A percentile compares a stretch with the other conserved stretches of the same genome.
Evolutionary conservation across 495 filamentous ascomycete genomes (phyloP).

Genomic region (Cercophora scortea): DNA sequence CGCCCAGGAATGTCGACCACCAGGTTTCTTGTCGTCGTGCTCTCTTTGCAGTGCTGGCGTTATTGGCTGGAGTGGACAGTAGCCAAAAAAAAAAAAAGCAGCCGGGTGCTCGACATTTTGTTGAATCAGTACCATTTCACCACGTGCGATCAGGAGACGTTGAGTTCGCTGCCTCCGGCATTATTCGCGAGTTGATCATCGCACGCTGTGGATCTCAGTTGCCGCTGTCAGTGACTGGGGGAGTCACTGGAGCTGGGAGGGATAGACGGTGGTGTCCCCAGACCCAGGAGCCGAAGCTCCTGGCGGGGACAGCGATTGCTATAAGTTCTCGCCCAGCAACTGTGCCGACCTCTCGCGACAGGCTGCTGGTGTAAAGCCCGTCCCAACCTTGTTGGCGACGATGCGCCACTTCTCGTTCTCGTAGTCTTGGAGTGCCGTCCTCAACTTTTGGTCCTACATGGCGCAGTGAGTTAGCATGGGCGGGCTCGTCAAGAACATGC

Average conservation of each 20-base stretch:
- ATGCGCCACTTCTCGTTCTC: conserved; percentile 86
- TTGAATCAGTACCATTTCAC: background rate
- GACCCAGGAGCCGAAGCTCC: conserved; percentile 44
- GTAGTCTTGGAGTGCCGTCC: conserved; percentile 74
- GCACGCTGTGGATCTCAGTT: background rate
- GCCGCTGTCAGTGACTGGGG: background rate
- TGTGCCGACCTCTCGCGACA: conserved; percentile 74
- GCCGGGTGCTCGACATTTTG: no score
- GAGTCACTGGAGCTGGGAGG: conserved; percentile 31
- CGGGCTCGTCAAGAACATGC: background rate
- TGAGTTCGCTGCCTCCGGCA: background rate
- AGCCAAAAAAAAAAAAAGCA: no score
- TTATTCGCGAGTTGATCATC: background rate
- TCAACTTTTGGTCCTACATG: conserved; percentile 65
- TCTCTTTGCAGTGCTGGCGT: no score
- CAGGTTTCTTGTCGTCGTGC: no score
- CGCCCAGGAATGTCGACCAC: no score
- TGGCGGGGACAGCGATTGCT: conserved; percentile 48
- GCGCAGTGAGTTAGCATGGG: conserved; percentile 7
- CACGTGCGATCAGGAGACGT: background rate
- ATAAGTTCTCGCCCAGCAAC: conserved; percentile 42
- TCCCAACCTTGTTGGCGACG: conserved; percentile 78
- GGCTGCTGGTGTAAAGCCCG: conserved; percentile 73
- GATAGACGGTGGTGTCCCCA: conserved; percentile 39
- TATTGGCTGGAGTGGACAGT: no score